These are phyloP conservation scores for Zea mays DNA, from an alignment of 176 grass and related monocot genomes.

Conservation along the genomic window Zm-B73-REFERENCE-NAM-5.0 NC_050100.1:44366501-44367000, in stretches of 20 bases:
- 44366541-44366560: slow-evolving; percentile 41
- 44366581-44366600: slow-evolving; percentile 61
- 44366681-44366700: slow-evolving; percentile 64
- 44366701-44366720: slow-evolving; percentile 65
- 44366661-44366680: slow-evolving; percentile 64
- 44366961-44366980: slow-evolving; percentile 12
- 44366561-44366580: slow-evolving; percentile 81
- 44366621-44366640: slow-evolving; percentile 52
- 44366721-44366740: slow-evolving; percentile 71
- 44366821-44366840: slow-evolving; percentile 65
- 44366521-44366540: background rate
- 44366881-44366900: slow-evolving; percentile 53
- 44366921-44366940: too few species aligned
- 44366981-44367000: background rate
- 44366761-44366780: slow-evolving; percentile 56
- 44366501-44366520: background rate
- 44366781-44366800: slow-evolving; percentile 57
- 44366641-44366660: slow-evolving; percentile 48
- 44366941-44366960: background rate
- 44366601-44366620: slow-evolving; percentile 77
- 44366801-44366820: slow-evolving; percentile 53
- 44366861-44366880: slow-evolving; percentile 58
- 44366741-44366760: slow-evolving; percentile 57
- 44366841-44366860: slow-evolving; percentile 70
- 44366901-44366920: background rate